Percentiles rank a stretch among this genome's conserved stretches.
Conservation (phyloP, 2,329 filamentous ascomycete genomes). For the Xylariaceae sp. region DNA sequence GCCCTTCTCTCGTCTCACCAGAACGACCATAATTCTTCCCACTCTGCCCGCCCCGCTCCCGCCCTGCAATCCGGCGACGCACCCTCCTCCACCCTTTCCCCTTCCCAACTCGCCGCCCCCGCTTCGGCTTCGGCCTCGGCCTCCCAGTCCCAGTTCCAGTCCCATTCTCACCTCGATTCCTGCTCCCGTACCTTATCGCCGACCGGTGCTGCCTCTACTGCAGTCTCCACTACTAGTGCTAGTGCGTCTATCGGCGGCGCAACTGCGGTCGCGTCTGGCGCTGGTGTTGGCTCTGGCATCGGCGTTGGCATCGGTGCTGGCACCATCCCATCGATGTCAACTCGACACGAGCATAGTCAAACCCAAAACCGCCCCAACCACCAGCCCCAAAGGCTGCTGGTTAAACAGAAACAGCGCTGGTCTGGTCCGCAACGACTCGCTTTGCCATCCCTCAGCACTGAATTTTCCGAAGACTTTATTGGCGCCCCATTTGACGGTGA, state of each 20-base stretch:
- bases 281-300: constrained; percentile 15
- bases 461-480: constrained; percentile 56
- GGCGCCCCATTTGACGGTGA: constrained; percentile 63
- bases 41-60: constrained; percentile 40
- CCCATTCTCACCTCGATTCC: neutral
- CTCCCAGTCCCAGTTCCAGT: constrained; percentile 4
- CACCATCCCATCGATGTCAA: constrained; percentile 17
- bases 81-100: constrained; percentile 35
- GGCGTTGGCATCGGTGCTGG: constrained; percentile 16
- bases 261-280: constrained; percentile 12
- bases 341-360: constrained; percentile 5
- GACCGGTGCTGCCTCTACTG: constrained; percentile 20
- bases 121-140: constrained; percentile 14
- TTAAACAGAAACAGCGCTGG: constrained; percentile 29
- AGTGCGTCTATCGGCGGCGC: constrained; percentile 9
- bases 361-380: constrained; percentile 1
- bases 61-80: constrained; percentile 43
- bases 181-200: constrained; percentile 8
- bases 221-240: constrained; percentile 23
- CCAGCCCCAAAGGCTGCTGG: constrained; percentile 4
- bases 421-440: constrained; percentile 34
- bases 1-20: constrained; percentile 34
- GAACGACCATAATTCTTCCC: constrained; percentile 18
- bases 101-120: constrained; percentile 23
- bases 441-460: constrained; percentile 40